Conservation (phyloP, 2,329 filamentous ascomycete species). For the Hypoxylon rubiginosum region DNA sequence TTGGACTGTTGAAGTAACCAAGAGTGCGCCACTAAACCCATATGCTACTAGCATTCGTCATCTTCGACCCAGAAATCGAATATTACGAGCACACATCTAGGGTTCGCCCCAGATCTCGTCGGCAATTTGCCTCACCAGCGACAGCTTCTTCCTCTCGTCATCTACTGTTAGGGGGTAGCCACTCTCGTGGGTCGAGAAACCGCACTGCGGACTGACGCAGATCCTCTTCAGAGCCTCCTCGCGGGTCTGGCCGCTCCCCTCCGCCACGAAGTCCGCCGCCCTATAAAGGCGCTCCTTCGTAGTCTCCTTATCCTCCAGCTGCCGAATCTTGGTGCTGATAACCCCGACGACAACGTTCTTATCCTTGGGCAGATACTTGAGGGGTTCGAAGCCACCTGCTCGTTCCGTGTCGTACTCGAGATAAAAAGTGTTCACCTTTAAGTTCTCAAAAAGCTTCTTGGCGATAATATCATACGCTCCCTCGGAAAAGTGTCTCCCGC, state of each 20-base stretch:
- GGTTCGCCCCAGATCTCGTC: constrained; percentile 76
- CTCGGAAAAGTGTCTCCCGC: constrained; percentile 74
- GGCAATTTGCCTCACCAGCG: constrained; percentile 77
- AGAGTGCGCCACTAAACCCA: constrained; percentile 20
- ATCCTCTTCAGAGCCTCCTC: constrained; percentile 78
- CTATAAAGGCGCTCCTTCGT: constrained; percentile 70
- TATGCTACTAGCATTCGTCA: constrained; percentile 2
- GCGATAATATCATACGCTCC: constrained; percentile 77
- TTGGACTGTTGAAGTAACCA: constrained; percentile 48
- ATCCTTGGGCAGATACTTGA: constrained; percentile 70
- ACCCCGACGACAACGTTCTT: constrained; percentile 75
- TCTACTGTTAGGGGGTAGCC: constrained; percentile 77
- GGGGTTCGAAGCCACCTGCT: constrained; percentile 75
- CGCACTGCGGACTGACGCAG: constrained; percentile 78
- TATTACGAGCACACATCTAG: constrained; percentile 39
- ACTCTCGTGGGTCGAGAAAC: constrained; percentile 80
- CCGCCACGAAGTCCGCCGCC: constrained; percentile 77
- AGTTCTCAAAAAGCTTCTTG: constrained; percentile 72
- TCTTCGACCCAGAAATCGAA: constrained; percentile 1
- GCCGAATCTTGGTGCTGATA: constrained; percentile 72
- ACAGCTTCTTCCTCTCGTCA: constrained; percentile 80
- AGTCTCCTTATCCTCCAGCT: constrained; percentile 73
- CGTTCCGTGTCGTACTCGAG: constrained; percentile 77
- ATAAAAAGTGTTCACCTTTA: constrained; percentile 76
- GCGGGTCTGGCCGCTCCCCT: constrained; percentile 72